phyloP scores from a whole-genome alignment of 352 stramenopile genomes.

The Pythium sukuiense region DNA sequence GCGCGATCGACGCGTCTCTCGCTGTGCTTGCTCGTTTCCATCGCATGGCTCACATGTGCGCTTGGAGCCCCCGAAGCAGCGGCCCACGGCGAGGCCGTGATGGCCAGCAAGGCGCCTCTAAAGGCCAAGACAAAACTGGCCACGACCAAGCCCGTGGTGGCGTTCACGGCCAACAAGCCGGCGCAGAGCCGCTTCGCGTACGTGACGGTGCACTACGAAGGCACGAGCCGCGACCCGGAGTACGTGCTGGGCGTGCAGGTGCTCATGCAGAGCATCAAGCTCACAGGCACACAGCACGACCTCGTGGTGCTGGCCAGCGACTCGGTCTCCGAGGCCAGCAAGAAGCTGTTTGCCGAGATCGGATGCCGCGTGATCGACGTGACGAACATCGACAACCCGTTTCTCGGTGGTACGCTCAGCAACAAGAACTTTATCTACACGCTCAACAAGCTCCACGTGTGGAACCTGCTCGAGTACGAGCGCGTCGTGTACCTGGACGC shows the following conservation, averaged over 20 bases:
- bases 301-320: conserved; percentile 86
- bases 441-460: conserved; percentile 90
- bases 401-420: conserved; percentile 61
- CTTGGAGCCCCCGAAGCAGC: conserved; percentile 23
- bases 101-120: not conserved
- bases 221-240: conserved; percentile 76
- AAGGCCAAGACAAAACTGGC: conserved; percentile 9
- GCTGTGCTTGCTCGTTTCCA: not conserved
- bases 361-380: conserved; percentile 85
- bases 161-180: conserved; percentile 29
- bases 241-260: conserved; percentile 85
- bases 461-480: conserved; percentile 90
- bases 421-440: conserved; percentile 92
- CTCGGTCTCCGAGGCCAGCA: conserved; percentile 76
- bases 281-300: conserved; percentile 78
- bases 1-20: not conserved
- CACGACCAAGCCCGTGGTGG: conserved; percentile 15
- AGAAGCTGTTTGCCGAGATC: conserved; percentile 75
- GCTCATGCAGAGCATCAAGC: conserved; percentile 86
- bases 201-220: conserved; percentile 87
- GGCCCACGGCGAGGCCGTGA: conserved; percentile 32
- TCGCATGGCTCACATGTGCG: conserved; percentile 2
- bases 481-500: conserved; percentile 90
- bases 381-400: conserved; percentile 88
- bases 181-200: conserved; percentile 72